Base-by-base conservation (phyloP, 164 flowering plant genomes). In the Chimonanthus praecox region DNA sequence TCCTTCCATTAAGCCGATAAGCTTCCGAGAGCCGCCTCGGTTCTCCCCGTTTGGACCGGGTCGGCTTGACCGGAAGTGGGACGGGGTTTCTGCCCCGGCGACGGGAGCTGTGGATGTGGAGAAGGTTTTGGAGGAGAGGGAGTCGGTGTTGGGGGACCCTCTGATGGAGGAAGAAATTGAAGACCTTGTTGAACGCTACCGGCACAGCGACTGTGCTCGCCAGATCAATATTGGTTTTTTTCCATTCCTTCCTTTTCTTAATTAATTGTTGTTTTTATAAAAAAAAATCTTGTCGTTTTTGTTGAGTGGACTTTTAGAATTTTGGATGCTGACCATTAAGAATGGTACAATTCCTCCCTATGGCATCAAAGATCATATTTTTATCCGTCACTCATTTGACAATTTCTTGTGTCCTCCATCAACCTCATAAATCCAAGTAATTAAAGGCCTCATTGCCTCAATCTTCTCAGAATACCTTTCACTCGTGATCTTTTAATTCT, bases 41-140 rank as follows among this genome's bases (percentile, higher is more conserved):
- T 92, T 89, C 77, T 92, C 97, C 6, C 98, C 98, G 0, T 94
- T 94, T 61, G 97, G 98, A 3, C 96, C 96, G 4, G 97, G 94
- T 6, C 84, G 93, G 43, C 80, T 94, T 5, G 93, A 92, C 71
- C 83, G 98, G 80, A 77, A 83, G 70, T 94, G 98, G 98, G 89
- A 86, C 7, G 97, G 98, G 13, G 88, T 89, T 15, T 77, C 82
- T 2, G 96, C 98, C 4, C 92, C 87, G 67, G 84, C 75, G 6
- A 75, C 49, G n/a, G 49, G 6, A 6, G 70, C 48, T 11, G 81
- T 70, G 13, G 88, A 82, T 21, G 5, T 2, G 71, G 77, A n/a
- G 13, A 74, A 64, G 61, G 67, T 78, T 50, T 79, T 67, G 76
- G 87, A 83, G 76, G 80, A 84, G 82, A 73, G 90, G 77, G 77